phyloP scores from a whole-genome alignment of 257 asterid genomes.

The Solanum virginianum region DNA sequence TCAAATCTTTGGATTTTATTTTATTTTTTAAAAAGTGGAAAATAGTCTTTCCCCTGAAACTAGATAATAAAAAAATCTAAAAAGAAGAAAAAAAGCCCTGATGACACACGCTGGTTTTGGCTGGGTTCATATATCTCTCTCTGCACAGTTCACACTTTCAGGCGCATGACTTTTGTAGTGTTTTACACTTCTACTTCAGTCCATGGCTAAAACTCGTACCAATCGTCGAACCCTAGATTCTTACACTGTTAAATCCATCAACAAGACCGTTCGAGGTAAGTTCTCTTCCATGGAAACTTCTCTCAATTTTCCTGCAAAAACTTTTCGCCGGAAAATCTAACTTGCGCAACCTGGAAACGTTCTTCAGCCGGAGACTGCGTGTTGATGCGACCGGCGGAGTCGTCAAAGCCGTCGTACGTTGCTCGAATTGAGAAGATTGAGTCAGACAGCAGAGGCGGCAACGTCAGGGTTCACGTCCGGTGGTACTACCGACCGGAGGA shows the following conservation, averaged over 20 bases:
- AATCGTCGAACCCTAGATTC: constrained; percentile 71
- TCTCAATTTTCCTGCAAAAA: neutral
- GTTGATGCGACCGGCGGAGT: constrained; percentile 69
- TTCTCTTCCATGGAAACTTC: neutral
- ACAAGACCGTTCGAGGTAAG: constrained; percentile 62
- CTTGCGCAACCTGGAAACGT: neutral
- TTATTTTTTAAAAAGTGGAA: neutral
- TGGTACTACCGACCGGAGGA: constrained; percentile 99
- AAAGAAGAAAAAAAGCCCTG: neutral
- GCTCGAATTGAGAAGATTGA: constrained; percentile 82
- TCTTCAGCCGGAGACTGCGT: constrained; percentile 82
- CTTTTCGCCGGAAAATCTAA: neutral
- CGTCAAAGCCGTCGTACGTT: constrained; percentile 81
- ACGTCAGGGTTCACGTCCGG: constrained; percentile 60
- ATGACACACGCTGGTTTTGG: neutral
- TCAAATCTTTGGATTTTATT: neutral
- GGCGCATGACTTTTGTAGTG: constrained; percentile 16
- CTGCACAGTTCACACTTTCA: neutral
- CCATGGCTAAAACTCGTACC: constrained; percentile 61
- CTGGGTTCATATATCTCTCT: neutral
- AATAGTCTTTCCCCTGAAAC: neutral
- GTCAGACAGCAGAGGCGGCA: constrained; percentile 71
- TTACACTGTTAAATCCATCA: constrained; percentile 49
- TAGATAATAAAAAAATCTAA: neutral
- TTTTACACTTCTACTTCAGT: constrained; percentile 8